Base-by-base conservation (phyloP, 495 filamentous ascomycete species). In the Neurospora terricola region DNA sequence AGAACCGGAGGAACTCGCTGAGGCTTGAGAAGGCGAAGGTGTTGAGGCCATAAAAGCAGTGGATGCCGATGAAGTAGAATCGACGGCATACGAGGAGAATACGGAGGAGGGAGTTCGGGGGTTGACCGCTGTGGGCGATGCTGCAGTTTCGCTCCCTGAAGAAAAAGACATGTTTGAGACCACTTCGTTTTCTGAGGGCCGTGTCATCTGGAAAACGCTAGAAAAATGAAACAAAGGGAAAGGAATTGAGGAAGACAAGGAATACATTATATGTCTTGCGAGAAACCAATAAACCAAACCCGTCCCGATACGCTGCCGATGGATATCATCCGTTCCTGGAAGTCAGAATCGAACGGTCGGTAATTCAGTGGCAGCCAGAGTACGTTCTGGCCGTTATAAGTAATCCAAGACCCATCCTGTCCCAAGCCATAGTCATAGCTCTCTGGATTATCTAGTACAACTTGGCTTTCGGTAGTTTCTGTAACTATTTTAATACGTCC, bases 21-120 rank as follows among this genome's bases (percentile, higher is more conserved):
- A 86, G 76, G 2, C 79, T 81, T 10, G 82, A 84, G 69, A 86
- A 85, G 0, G 82, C 82, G 30, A 86, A 86, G 0, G 83, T 84
- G 70, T 86, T 86, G 0, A 78, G 69, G 21, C 82, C 83, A 21
- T 84, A 84, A 85, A 85, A 11, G n/a, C 77, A 75, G 59, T 85
- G 82, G 0, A 75, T 73, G 5, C 78, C 80, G 8, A 82, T 74
- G 37, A 76, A 84, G 30, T 71, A 72, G 76, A 81, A 82, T 0
- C 81, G 73, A 59, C 77, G 81, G 69, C 71, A 79, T 0, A 84
- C 83, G 0, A 76, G 37, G 1, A 86, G 72, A 1, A 77, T 34
- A 0, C 34, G 72, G 0, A 85, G 77, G 0, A 80, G 68, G 5
- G 77, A 73, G 5, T 75, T 75, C 1, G 82, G 82, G 0, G 78